phyloP scores from a whole-genome alignment of 176 grass and related monocot species.

The Microstegium vimineum region DNA sequence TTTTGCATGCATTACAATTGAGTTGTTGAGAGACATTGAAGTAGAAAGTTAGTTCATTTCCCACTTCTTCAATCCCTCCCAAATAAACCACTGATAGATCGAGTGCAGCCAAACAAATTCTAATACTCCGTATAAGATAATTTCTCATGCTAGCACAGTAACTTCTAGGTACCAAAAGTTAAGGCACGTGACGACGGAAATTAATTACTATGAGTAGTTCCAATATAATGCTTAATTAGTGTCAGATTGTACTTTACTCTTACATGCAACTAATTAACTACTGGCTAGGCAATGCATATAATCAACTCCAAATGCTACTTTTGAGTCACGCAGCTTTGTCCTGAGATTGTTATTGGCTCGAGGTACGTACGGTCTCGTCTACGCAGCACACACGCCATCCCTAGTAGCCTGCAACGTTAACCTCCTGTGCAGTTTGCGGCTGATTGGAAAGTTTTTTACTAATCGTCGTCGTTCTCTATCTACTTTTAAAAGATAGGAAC shows the following conservation, averaged over 20 bases:
- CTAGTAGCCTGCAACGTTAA: background rate
- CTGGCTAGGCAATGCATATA: background rate
- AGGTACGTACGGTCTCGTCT: too few relatives aligned
- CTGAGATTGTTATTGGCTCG: constrained; percentile 4
- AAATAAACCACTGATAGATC: too few relatives aligned
- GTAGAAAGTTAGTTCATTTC: background rate
- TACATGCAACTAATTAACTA: background rate
- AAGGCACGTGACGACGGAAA: background rate
- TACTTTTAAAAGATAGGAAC: background rate
- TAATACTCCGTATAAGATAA: too few relatives aligned
- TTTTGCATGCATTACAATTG: background rate
- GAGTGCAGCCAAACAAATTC: background rate
- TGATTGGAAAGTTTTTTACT: background rate
- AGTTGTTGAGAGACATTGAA: background rate
- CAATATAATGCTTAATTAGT: background rate
- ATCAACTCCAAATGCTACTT: background rate
- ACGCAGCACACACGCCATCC: background rate
- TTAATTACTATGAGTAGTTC: background rate
- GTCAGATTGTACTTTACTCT: background rate
- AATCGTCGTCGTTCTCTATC: background rate
- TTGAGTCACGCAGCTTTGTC: constrained; percentile 1
- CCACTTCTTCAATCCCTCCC: too few relatives aligned
- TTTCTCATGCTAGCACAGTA: background rate
- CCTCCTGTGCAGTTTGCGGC: background rate
- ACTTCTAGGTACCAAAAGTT: background rate